phyloP scores from a whole-genome alignment of 129 eudicot genomes.

The Flaveria brownii region DNA sequence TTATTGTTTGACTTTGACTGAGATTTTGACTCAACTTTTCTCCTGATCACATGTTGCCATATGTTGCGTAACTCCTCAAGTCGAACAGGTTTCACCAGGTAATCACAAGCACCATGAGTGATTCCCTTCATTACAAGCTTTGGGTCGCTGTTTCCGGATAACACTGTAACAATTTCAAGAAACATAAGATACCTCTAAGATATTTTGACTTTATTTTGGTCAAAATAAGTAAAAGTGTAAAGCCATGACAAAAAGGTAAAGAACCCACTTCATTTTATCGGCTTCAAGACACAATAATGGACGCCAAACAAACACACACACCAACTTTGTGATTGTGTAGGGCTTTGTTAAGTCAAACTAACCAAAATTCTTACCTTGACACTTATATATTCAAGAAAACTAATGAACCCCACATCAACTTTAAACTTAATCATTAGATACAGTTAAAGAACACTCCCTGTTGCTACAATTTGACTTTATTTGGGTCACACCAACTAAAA shows the following conservation, averaged over 20 bases:
- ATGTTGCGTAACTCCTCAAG: conserved; percentile 91
- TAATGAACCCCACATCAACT: not conserved
- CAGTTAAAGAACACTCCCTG: not conserved
- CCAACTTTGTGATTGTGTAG: not conserved
- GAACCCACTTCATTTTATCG: not conserved
- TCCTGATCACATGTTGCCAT: conserved; percentile 94
- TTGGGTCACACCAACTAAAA: conserved; percentile 16
- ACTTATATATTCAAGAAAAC: not conserved
- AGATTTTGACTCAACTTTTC: conserved; percentile 57
- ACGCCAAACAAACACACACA: conserved; percentile 9
- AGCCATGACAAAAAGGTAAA: not conserved
- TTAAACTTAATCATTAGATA: conserved; percentile 6
- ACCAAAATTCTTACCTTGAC: not conserved
- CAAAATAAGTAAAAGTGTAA: not conserved
- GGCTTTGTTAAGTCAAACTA: too few species aligned
- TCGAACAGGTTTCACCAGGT: conserved; percentile 91
- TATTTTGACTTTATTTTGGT: not conserved
- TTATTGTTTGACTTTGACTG: conserved; percentile 47
- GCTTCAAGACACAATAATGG: conserved; percentile 4
- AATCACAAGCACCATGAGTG: conserved; percentile 95
- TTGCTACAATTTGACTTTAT: not conserved
- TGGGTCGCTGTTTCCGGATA: conserved; percentile 89
- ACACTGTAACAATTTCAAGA: conserved; percentile 57
- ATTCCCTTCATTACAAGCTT: conserved; percentile 96
- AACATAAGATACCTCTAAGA: conserved; percentile 21